phyloP scores from a whole-genome alignment of 192 early-diverging fungal genomes.

The Rhizoclosmatium globosum region DNA sequence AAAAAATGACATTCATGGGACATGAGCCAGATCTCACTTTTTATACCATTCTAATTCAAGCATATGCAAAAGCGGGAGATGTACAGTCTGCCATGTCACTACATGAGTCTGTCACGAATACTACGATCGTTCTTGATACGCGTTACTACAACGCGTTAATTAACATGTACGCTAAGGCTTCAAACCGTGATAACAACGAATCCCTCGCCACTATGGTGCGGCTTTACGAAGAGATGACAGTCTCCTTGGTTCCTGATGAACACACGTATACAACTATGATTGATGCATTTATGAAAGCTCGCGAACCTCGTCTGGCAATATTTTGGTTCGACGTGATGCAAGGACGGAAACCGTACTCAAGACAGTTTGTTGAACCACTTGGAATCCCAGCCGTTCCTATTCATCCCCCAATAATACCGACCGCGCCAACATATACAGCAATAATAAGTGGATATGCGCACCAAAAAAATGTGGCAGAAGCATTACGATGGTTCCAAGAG shows the following conservation, averaged over 20 bases:
- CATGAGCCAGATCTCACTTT: slow-evolving; percentile 11
- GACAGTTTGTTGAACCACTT: slow-evolving; percentile 1
- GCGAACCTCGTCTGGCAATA: slow-evolving; percentile 10
- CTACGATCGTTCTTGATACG: background rate
- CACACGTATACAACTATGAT: slow-evolving; percentile 34
- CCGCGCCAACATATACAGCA: slow-evolving; percentile 22
- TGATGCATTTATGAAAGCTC: slow-evolving; percentile 27
- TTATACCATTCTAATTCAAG: slow-evolving; percentile 22
- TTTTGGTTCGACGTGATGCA: slow-evolving; percentile 32
- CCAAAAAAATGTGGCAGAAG: slow-evolving; percentile 27
- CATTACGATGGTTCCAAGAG: slow-evolving; percentile 26
- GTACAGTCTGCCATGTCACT: background rate
- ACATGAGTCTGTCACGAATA: background rate
- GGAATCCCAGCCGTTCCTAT: background rate
- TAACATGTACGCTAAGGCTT: slow-evolving; percentile 14
- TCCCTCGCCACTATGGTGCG: background rate
- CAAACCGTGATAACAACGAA: background rate
- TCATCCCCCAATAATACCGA: slow-evolving; percentile 9
- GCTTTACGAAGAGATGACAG: slow-evolving; percentile 20
- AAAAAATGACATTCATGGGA: slow-evolving; percentile 2
- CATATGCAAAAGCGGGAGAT: slow-evolving; percentile 8
- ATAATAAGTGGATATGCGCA: slow-evolving; percentile 32
- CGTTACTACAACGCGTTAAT: slow-evolving; percentile 29
- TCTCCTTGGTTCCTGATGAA: slow-evolving; percentile 13
- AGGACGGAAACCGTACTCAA: background rate